Conservation (phyloP, 257 asterid species). For the Solanum etuberosum region DNA sequence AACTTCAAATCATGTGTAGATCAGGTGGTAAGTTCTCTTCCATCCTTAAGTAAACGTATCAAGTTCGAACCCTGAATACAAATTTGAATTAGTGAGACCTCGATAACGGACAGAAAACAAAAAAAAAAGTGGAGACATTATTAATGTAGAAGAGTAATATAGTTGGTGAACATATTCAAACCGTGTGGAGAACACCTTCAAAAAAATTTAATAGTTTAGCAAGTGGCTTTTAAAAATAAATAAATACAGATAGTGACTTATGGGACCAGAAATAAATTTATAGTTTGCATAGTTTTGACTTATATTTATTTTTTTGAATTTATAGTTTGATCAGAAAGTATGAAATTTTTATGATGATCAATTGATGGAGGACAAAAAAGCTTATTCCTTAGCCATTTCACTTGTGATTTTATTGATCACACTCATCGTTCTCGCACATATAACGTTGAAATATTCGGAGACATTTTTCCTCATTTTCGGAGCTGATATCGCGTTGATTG, state of each 20-base stretch:
- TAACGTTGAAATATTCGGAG: slow-evolving; percentile 30
- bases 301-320: neutral
- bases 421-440: slow-evolving; percentile 29
- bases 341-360: neutral
- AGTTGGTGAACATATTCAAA: neutral
- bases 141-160: neutral
- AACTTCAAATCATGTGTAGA: neutral
- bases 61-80: too few species aligned
- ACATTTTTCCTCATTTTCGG: slow-evolving; percentile 50
- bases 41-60: neutral
- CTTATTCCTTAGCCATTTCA: slow-evolving; percentile 23
- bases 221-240: neutral
- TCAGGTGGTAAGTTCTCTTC: too few species aligned
- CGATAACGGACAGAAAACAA: neutral
- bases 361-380: slow-evolving; percentile 51
- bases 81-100: neutral
- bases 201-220: neutral
- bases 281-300: neutral
- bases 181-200: neutral
- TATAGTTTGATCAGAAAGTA: neutral
- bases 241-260: neutral
- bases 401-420: slow-evolving; percentile 21
- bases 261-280: neutral
- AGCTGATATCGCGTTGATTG: slow-evolving; percentile 45
- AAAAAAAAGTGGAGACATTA: neutral